Evolutionary conservation across 139 green algal species (phyloP).

Genomic region (Chlamydomonas sp.): DNA sequence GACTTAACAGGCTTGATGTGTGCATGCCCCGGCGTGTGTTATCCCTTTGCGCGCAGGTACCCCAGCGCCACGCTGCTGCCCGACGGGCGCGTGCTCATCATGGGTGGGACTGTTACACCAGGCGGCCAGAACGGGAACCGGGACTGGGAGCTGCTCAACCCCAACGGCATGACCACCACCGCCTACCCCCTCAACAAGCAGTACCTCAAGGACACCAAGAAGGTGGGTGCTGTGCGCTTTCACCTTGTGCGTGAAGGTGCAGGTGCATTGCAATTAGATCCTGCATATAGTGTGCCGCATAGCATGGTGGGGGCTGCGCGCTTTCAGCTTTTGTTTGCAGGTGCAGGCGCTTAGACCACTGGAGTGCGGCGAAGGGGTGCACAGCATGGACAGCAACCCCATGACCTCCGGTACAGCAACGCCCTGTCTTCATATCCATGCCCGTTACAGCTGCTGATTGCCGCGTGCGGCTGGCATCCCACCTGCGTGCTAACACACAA

Average conservation of each 20-base stretch:
- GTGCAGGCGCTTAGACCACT: too few species aligned
- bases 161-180: neutral
- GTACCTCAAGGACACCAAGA: constrained; percentile 9
- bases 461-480: too few species aligned
- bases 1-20: too few species aligned
- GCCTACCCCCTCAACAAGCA: neutral
- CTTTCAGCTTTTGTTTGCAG: too few species aligned
- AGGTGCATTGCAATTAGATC: neutral
- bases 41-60: constrained; percentile 6
- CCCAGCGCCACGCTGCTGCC: constrained; percentile 34
- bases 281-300: too few species aligned
- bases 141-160: constrained; percentile 42
- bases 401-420: too few species aligned
- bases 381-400: too few species aligned
- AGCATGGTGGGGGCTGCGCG: too few species aligned
- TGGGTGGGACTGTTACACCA: constrained; percentile 33
- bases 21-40: neutral
- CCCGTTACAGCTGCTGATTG: too few species aligned
- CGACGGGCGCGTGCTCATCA: constrained; percentile 30
- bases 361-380: too few species aligned
- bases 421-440: too few species aligned
- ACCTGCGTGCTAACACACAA: neutral
- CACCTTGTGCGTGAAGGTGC: neutral
- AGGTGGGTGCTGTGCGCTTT: neutral
- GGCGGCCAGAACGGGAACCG: constrained; percentile 23